Base-by-base conservation (phyloP, 2,329 filamentous ascomycete species). In the Cercospora canescens region DNA sequence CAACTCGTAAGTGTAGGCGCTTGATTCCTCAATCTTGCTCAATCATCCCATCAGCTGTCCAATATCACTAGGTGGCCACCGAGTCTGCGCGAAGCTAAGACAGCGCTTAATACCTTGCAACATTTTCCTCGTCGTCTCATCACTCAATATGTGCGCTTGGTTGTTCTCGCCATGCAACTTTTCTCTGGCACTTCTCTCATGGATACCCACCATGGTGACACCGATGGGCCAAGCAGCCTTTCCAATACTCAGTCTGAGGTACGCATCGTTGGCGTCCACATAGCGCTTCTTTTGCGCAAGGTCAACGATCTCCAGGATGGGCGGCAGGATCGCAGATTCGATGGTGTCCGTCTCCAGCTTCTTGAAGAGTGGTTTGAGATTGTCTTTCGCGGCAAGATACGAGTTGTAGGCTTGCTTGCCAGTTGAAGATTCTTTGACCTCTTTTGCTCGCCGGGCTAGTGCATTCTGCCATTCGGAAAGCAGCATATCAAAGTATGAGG, bases 171-270 rank as follows among this genome's bases (percentile, higher is more conserved):
- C 86, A 77, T 98, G 94, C 66, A 99, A 82, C 81, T 99, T 99
- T 81, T 99, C 95, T 69, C 95, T 88, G 21, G 95, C 94, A 71
- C 91, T 95, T 76, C 95, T 89, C 84, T 98, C 95, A 86, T 99
- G 95, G 74, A 99, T 99, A 84, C 95, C 95, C 75, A 99, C 95
- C 95, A 98, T 99, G 78, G 95, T 99, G 41, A 99, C 95, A 80
- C 95, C 95, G 75, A 99, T 99, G 26, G 95, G 95, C 95, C 95
- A 99, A 16, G 95, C 95, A 28, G 77, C 76, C 65, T 79, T 79
- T 18, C 77, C 78, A 75, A 99, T 99, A 77, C 92, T 96, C 62
- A 99, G 84, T 61, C 92, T 86, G 67, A 99, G 83, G 79, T 99
- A 99, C 0, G 93, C 94, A 77, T 99, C 92, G 77, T 98, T 98